Evolutionary conservation across 371 early-diverging fungal genomes (phyloP).

Genomic region (Umbelopsis sp.): DNA sequence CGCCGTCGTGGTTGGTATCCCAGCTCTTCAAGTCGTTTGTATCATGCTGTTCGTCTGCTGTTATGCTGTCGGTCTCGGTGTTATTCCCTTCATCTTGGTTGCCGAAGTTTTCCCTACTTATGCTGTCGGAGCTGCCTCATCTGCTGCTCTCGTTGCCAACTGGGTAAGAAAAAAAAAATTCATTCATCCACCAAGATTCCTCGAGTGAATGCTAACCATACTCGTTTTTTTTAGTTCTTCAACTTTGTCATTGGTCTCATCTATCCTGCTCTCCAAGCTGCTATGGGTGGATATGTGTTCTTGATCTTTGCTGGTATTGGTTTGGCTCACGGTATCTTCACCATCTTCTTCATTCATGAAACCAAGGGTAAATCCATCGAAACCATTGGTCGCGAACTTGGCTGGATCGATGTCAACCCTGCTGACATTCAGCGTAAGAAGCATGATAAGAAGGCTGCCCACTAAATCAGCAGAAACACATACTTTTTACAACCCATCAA

Average conservation of each 20-base stretch:
- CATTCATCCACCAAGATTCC: conserved; percentile 4
- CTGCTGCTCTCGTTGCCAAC: conserved; percentile 47
- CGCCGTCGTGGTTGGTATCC: conserved; percentile 31
- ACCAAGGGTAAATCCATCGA: conserved; percentile 23
- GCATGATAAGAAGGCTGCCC: background rate
- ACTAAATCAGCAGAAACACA: background rate
- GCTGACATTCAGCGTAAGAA: background rate
- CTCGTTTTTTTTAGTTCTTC: conserved; percentile 30
- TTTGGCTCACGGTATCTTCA: conserved; percentile 26
- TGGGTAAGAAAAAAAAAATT: conserved; percentile 31
- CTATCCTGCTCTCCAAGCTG: conserved; percentile 47
- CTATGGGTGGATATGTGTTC: conserved; percentile 60
- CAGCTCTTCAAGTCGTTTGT: conserved; percentile 35
- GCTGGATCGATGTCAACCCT: conserved; percentile 19
- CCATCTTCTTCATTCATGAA: conserved; percentile 22
- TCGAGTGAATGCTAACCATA: conserved; percentile 29
- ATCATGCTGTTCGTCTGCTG: conserved; percentile 57
- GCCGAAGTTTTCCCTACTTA: conserved; percentile 70
- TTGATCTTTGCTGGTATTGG: conserved; percentile 52
- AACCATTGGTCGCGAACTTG: conserved; percentile 21
- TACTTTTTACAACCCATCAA: background rate
- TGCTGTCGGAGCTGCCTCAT: conserved; percentile 47
- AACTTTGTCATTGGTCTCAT: conserved; percentile 38
- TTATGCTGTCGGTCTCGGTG: conserved; percentile 67
- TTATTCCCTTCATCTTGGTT: conserved; percentile 57